Evolutionary conservation across 2,329 filamentous ascomycete genomes (phyloP).

Genomic region (Fusarium avenaceum): DNA sequence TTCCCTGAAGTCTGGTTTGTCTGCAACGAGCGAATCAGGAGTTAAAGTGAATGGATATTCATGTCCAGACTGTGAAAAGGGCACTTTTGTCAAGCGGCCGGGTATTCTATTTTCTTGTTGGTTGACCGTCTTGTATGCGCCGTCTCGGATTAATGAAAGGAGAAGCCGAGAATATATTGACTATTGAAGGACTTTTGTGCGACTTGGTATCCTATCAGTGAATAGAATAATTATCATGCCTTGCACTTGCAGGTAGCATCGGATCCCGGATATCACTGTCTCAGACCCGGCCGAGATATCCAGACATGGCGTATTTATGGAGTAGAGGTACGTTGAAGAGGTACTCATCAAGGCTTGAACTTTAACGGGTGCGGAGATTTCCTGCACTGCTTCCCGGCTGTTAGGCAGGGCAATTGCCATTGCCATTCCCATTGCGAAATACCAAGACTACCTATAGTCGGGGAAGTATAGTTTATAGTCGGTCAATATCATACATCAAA

Average conservation of each 20-base stretch:
- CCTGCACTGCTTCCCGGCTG: background rate
- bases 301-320: constrained; percentile 34
- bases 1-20: constrained; percentile 37
- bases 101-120: constrained; percentile 21
- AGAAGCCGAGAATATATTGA: background rate
- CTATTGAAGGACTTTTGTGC: constrained; percentile 26
- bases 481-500: background rate
- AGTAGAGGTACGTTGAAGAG: constrained; percentile 16
- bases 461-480: background rate
- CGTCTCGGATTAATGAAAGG: constrained; percentile 30
- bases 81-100: constrained; percentile 30
- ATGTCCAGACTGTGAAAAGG: constrained; percentile 14
- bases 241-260: constrained; percentile 27
- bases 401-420: constrained; percentile 15
- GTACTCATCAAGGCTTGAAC: constrained; percentile 29
- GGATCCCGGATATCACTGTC: constrained; percentile 32
- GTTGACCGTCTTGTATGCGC: constrained; percentile 10
- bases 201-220: constrained; percentile 5
- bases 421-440: constrained; percentile 1
- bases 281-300: constrained; percentile 42
- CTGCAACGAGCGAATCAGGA: constrained; percentile 28
- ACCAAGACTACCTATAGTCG: background rate
- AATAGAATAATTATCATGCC: constrained; percentile 13
- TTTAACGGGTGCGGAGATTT: constrained; percentile 26
- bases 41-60: constrained; percentile 7